Percentiles rank a stretch among this genome's conserved stretches.
Evolutionary conservation across 2,329 filamentous ascomycete genomes (phyloP).

Genomic region (Ophiocordyceps robertsii): DNA sequence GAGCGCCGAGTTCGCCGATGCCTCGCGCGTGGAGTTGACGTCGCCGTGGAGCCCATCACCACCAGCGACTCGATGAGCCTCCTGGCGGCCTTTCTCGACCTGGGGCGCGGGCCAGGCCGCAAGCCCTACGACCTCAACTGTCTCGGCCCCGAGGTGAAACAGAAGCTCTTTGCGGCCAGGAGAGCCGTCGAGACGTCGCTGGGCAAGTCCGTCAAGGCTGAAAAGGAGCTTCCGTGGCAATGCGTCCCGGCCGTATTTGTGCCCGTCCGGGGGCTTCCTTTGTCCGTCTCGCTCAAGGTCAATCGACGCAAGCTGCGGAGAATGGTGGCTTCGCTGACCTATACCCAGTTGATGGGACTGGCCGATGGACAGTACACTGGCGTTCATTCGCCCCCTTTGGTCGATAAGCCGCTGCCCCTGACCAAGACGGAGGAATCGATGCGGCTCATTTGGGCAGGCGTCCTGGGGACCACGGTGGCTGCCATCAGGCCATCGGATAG

Average conservation of each 20-base stretch:
- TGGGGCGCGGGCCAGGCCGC: constrained; percentile 25
- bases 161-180: constrained; percentile 28
- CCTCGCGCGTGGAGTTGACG: constrained; percentile 31
- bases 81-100: constrained; percentile 35
- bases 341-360: constrained; percentile 28
- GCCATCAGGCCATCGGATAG: constrained; percentile 27
- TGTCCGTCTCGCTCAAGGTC: constrained; percentile 36
- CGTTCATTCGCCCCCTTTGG: constrained; percentile 17
- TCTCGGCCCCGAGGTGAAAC: constrained; percentile 24
- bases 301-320: constrained; percentile 33
- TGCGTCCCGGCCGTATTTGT: constrained; percentile 35
- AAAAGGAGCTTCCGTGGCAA: constrained; percentile 18
- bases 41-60: constrained; percentile 32
- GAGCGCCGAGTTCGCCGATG: constrained; percentile 33
- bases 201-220: constrained; percentile 11
- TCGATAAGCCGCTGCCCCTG: constrained; percentile 31
- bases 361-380: constrained; percentile 15
- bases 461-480: constrained; percentile 24
- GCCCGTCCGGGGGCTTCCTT: constrained; percentile 31
- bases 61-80: constrained; percentile 28
- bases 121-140: constrained; percentile 23
- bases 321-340: constrained; percentile 26
- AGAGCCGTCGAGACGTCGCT: constrained; percentile 29
- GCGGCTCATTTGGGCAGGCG: constrained; percentile 31
- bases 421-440: constrained; percentile 33